Evolutionary conservation across 306 rosid species (phyloP).

Genomic region (Betula pendula): DNA sequence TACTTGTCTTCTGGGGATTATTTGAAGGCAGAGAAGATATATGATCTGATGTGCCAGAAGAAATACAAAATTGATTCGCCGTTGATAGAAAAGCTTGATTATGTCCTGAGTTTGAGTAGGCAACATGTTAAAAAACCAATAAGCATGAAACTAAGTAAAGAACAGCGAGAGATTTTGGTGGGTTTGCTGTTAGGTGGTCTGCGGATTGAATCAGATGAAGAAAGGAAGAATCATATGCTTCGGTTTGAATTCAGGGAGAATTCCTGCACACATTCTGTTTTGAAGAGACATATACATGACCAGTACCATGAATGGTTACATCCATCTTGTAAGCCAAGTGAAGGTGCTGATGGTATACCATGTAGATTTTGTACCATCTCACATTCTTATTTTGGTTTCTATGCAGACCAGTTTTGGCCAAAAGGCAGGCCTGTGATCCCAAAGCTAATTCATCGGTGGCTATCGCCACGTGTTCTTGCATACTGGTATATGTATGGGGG

Average conservation of each 20-base stretch:
- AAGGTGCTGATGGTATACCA: slow-evolving; percentile 53
- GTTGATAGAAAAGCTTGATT: slow-evolving; percentile 71
- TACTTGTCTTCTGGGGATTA: slow-evolving; percentile 62
- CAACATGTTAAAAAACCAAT: slow-evolving; percentile 51
- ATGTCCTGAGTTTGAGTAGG: slow-evolving; percentile 70
- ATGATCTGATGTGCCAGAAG: slow-evolving; percentile 74
- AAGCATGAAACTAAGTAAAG: slow-evolving; percentile 75
- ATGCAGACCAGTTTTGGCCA: slow-evolving; percentile 91
- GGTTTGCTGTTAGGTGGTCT: slow-evolving; percentile 89
- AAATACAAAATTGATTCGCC: slow-evolving; percentile 66
- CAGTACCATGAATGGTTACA: slow-evolving; percentile 88
- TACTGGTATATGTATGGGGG: slow-evolving; percentile 98
- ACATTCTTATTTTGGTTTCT: slow-evolving; percentile 74
- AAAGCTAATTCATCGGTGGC: slow-evolving; percentile 83
- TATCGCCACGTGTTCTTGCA: slow-evolving; percentile 87
- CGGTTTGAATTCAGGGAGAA: slow-evolving; percentile 62
- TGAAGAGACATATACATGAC: slow-evolving; percentile 65
- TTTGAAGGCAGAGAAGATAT: slow-evolving; percentile 73
- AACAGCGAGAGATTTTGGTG: slow-evolving; percentile 81
- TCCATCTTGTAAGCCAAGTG: slow-evolving; percentile 63
- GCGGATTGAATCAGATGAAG: slow-evolving; percentile 74
- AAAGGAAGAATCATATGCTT: slow-evolving; percentile 61
- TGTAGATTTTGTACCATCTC: slow-evolving; percentile 59
- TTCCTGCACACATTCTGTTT: slow-evolving; percentile 44
- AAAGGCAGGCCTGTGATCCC: slow-evolving; percentile 66